Evolutionary conservation across 352 stramenopile genomes (phyloP).

Genomic region (Phytopythium aichiense): DNA sequence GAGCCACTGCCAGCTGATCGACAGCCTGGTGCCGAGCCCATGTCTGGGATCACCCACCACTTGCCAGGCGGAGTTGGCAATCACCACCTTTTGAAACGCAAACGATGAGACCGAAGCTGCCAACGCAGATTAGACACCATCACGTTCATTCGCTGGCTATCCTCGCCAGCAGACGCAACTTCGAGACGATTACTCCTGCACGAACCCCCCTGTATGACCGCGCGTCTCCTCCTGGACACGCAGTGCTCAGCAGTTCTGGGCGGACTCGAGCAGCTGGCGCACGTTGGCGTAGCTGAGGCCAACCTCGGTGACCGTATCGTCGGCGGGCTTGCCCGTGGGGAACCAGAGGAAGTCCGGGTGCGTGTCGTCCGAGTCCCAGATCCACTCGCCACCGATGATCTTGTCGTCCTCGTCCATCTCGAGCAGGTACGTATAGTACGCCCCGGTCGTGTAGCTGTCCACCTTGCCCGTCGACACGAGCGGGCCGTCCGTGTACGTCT

Average conservation of each 20-base stretch:
- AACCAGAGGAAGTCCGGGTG: constrained; percentile 37
- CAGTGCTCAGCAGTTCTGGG: constrained; percentile 6
- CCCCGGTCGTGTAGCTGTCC: constrained; percentile 13
- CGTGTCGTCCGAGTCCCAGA: constrained; percentile 19
- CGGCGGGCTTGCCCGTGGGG: constrained; percentile 19
- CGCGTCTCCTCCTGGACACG: background rate
- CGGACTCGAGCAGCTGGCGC: constrained; percentile 15
- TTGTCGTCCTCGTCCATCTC: constrained; percentile 28
- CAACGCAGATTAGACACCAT: background rate
- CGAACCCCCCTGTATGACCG: background rate
- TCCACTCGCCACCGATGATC: constrained; percentile 35
- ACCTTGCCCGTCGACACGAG: constrained; percentile 19
- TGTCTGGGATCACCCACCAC: background rate
- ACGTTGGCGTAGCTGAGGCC: constrained; percentile 28
- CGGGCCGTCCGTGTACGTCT: constrained; percentile 16
- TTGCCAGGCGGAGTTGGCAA: background rate
- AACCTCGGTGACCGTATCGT: constrained; percentile 15
- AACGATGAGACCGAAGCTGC: too few species aligned
- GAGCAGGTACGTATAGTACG: constrained; percentile 33
- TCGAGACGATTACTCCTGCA: background rate
- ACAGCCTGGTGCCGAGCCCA: background rate
- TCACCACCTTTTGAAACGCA: background rate
- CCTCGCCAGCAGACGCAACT: background rate
- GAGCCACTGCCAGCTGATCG: background rate
- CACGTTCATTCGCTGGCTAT: background rate